These are phyloP conservation scores for Pichia sp. DNA, from an alignment of 1,139 yeast genomes.

Conservation along the genomic window DNA sequence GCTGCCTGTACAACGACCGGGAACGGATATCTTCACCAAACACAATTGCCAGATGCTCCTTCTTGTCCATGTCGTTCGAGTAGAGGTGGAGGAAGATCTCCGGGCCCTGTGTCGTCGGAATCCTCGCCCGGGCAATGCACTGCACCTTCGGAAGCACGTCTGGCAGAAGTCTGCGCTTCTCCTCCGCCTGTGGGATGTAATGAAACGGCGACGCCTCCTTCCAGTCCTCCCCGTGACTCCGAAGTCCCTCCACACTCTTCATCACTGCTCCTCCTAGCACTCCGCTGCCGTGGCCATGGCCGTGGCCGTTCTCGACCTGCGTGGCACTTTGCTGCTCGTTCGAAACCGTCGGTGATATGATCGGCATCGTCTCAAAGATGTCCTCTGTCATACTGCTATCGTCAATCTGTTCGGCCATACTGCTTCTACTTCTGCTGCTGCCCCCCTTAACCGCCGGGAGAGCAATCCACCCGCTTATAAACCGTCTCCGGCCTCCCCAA, in stretches of 20 bases:
- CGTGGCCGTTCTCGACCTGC: background rate
- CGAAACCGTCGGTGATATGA: constrained; percentile 32
- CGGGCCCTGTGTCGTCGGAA: constrained; percentile 89
- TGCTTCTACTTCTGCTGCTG: background rate
- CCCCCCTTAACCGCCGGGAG: too few species aligned
- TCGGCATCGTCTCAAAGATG: constrained; percentile 32
- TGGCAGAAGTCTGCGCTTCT: constrained; percentile 36
- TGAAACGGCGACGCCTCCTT: constrained; percentile 13
- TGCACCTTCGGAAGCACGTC: constrained; percentile 62
- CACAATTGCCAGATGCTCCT: constrained; percentile 95
- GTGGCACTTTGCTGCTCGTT: background rate
- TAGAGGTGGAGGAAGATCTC: constrained; percentile 90
- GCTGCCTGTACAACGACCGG: constrained; percentile 56
- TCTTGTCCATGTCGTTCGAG: constrained; percentile 77
- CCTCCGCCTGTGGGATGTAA: constrained; percentile 13
- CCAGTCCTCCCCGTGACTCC: background rate
- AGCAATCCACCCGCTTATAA: too few species aligned
- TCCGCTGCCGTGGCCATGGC: background rate
- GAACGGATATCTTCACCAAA: constrained; percentile 92
- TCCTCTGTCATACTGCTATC: constrained; percentile 22
- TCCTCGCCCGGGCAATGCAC: constrained; percentile 89
- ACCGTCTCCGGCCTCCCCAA: background rate
- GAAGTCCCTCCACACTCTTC: too few species aligned
- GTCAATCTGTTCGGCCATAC: background rate
- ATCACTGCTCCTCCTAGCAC: background rate